These are phyloP conservation scores for Seiridium unicorne DNA, from an alignment of 2,329 filamentous ascomycete species.

Conservation along the genomic window DNA sequence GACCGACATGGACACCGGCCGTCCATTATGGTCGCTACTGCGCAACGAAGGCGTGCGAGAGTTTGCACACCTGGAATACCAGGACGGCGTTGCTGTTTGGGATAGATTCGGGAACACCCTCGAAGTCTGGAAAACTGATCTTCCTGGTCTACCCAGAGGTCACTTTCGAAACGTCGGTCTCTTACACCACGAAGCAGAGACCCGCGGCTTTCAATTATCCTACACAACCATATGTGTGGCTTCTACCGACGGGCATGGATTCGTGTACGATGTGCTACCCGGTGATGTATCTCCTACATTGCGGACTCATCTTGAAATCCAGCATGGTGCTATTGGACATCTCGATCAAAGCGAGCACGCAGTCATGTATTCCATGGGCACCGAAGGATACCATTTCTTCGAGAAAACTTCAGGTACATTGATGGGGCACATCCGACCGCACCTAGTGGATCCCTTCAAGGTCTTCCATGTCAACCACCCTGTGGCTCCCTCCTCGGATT, in stretches of 20 bases:
- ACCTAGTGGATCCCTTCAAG: conserved; percentile 30
- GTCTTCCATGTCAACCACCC: conserved; percentile 20
- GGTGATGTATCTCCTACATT: conserved; percentile 27
- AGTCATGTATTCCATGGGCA: conserved; percentile 42
- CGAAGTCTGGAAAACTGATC: conserved; percentile 41
- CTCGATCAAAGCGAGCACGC: conserved; percentile 37
- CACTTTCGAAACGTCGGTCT: conserved; percentile 37
- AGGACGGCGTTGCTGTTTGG: conserved; percentile 42
- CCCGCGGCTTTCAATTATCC: conserved; percentile 42
- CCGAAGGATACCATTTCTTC: conserved; percentile 38
- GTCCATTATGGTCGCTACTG: conserved; percentile 32
- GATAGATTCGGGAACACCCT: conserved; percentile 41
- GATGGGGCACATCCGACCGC: conserved; percentile 24
- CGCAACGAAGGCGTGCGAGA: conserved; percentile 31
- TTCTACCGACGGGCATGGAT: conserved; percentile 39
- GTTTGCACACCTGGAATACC: conserved; percentile 45
- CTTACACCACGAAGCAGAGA: conserved; percentile 39
- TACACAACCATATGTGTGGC: conserved; percentile 43
- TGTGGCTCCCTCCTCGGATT: not conserved
- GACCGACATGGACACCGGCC: conserved; percentile 42
- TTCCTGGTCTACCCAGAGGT: conserved; percentile 31
- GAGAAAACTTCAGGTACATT: conserved; percentile 35
- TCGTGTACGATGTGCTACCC: conserved; percentile 38
- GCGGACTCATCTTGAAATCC: conserved; percentile 34
- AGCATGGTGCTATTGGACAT: conserved; percentile 39